Conservation (phyloP, 1,139 yeast genomes). For the Debaryomyces sp. region DNA sequence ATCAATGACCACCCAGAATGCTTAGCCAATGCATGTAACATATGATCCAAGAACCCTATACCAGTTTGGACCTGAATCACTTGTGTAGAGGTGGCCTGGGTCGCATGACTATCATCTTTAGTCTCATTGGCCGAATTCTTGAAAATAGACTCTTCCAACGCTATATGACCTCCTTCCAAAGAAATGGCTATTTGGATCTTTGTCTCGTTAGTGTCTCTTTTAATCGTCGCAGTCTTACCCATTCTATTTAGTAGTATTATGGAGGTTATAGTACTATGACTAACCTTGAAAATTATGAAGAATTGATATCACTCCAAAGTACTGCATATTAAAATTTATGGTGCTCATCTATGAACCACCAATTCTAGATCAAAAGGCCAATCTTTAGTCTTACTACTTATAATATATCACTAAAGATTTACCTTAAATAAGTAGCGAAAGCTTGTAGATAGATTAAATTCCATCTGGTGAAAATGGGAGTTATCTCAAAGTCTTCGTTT, state of each 20-base stretch:
- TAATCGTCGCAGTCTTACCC: constrained; percentile 51
- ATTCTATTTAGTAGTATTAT: not conserved
- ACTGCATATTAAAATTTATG: not conserved
- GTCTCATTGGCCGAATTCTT: constrained; percentile 28
- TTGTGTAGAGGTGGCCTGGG: constrained; percentile 66
- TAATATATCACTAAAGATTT: not conserved
- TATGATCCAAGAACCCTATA: constrained; percentile 93
- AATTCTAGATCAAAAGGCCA: not conserved
- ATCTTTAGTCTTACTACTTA: not conserved
- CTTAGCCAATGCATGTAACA: constrained; percentile 95
- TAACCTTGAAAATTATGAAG: not conserved
- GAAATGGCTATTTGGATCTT: constrained; percentile 84
- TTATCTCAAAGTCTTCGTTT: constrained; percentile 34
- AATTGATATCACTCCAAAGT: not conserved
- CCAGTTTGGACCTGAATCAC: constrained; percentile 84
- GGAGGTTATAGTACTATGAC: not conserved
- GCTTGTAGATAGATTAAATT: not conserved
- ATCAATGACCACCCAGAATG: constrained; percentile 95
- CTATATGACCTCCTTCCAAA: constrained; percentile 79
- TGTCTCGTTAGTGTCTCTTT: constrained; percentile 88
- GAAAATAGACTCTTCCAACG: constrained; percentile 59
- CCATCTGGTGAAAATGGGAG: constrained; percentile 1
- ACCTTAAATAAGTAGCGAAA: not conserved
- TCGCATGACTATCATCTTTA: constrained; percentile 53
- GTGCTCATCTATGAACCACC: not conserved